These are phyloP conservation scores for Penicillium paxilli DNA, from an alignment of 495 filamentous ascomycete genomes.

Conservation along the genomic window DNA sequence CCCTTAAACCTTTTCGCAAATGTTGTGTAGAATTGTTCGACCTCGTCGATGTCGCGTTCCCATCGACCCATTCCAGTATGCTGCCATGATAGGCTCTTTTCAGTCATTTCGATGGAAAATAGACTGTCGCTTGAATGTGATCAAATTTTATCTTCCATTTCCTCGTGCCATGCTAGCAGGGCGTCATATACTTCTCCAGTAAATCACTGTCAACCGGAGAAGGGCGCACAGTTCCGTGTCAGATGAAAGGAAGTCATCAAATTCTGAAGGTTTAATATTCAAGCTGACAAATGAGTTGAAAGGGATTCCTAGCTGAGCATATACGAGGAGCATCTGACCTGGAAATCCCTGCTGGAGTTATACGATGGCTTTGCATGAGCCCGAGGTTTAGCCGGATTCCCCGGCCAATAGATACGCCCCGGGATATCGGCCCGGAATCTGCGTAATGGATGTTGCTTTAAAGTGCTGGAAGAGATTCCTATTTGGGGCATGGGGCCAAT, in stretches of 20 bases:
- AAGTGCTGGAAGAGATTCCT: no score
- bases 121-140: background rate
- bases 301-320: background rate
- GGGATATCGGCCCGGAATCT: no score
- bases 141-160: background rate
- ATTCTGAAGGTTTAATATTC: background rate
- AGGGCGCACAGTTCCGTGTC: background rate
- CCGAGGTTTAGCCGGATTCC: background rate
- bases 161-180: background rate
- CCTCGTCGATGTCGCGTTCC: constrained; percentile 45
- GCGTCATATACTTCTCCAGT: background rate
- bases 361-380: background rate
- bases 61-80: constrained; percentile 18
- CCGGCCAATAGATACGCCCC: no score
- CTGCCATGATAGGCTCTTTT: background rate
- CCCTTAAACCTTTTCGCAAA: constrained; percentile 34
- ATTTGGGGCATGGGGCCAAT: no score
- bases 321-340: background rate
- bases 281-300: background rate
- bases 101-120: background rate
- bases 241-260: background rate
- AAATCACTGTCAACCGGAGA: background rate
- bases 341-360: background rate
- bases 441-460: no score
- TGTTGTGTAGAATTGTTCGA: constrained; percentile 40